Percentiles rank a stretch among this genome's conserved stretches.
phyloP scores from a whole-genome alignment of 208 protist species.

The Trypanosoma brucei region DNA sequence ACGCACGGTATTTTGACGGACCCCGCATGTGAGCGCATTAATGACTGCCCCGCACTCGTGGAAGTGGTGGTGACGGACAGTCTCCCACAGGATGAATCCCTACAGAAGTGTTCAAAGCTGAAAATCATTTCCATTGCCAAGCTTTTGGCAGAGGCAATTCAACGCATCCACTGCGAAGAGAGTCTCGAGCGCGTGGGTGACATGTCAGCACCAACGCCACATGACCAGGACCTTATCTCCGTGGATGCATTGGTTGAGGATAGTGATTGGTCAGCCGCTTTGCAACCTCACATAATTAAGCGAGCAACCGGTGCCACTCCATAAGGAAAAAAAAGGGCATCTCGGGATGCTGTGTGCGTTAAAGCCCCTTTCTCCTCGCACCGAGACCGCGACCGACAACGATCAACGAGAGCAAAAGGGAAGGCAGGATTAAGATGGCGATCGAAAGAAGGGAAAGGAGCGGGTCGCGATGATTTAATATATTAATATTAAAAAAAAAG shows the following conservation, averaged over 20 bases:
- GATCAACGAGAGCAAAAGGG: too few relatives aligned
- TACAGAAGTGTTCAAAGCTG: constrained; percentile 72
- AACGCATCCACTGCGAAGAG: constrained; percentile 82
- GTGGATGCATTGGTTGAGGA: constrained; percentile 83
- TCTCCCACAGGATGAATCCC: constrained; percentile 76
- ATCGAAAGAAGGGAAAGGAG: too few relatives aligned
- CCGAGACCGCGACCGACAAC: too few relatives aligned
- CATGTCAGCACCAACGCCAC: constrained; percentile 29
- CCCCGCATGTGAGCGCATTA: constrained; percentile 90
- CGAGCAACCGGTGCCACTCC: not conserved
- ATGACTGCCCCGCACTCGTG: constrained; percentile 77
- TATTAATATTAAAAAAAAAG: too few relatives aligned
- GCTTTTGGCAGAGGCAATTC: constrained; percentile 84
- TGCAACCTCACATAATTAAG: constrained; percentile 4
- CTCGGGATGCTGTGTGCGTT: too few relatives aligned
- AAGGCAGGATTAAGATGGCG: too few relatives aligned
- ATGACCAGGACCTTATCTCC: constrained; percentile 65
- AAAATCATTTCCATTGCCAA: constrained; percentile 85
- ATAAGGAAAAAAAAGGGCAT: not conserved
- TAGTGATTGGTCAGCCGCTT: constrained; percentile 39
- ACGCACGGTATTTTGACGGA: constrained; percentile 95
- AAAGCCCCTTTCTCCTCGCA: too few relatives aligned
- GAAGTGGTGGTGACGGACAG: constrained; percentile 92
- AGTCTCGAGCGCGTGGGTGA: constrained; percentile 60
- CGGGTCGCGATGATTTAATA: too few relatives aligned